phyloP scores from a whole-genome alignment of 2,329 filamentous ascomycete species.

The Botrytis medusae region DNA sequence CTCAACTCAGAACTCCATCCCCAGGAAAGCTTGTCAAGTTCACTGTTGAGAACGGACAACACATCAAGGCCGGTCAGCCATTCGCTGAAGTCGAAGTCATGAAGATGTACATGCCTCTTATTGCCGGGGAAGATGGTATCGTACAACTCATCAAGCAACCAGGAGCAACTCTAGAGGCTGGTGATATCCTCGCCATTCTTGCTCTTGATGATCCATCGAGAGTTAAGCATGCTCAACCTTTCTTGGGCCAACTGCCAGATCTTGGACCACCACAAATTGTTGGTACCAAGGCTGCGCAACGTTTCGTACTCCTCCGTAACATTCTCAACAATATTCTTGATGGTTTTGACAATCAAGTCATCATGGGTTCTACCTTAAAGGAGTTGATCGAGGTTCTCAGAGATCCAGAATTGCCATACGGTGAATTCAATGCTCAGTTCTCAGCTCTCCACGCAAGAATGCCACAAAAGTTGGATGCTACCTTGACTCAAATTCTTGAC shows the following conservation, averaged over 20 bases:
- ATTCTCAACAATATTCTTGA: conserved; percentile 84
- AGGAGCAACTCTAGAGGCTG: conserved; percentile 93
- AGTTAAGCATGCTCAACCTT: conserved; percentile 94
- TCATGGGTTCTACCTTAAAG: conserved; percentile 84
- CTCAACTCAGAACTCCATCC: conserved; percentile 89
- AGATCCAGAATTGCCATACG: conserved; percentile 86
- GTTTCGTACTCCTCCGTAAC: conserved; percentile 73
- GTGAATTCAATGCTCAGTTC: conserved; percentile 94
- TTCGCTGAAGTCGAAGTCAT: conserved; percentile 99
- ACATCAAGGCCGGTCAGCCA: conserved; percentile 86
- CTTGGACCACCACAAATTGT: conserved; percentile 84
- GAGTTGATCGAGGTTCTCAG: conserved; percentile 89
- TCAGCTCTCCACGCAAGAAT: conserved; percentile 96
- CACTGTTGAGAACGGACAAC: conserved; percentile 90
- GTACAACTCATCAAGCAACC: conserved; percentile 99
- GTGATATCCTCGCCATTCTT: conserved; percentile 97
- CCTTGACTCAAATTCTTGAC: conserved; percentile 82
- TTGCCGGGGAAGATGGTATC: conserved; percentile 91
- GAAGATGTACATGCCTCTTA: conserved; percentile 99
- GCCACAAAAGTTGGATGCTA: conserved; percentile 86
- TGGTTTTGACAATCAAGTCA: conserved; percentile 95
- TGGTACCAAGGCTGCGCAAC: conserved; percentile 88
- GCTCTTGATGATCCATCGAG: conserved; percentile 92
- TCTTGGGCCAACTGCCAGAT: conserved; percentile 84
- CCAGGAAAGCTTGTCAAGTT: conserved; percentile 99